phyloP scores from a whole-genome alignment of 345 rosid species.

The Noccaea bulbosa region DNA sequence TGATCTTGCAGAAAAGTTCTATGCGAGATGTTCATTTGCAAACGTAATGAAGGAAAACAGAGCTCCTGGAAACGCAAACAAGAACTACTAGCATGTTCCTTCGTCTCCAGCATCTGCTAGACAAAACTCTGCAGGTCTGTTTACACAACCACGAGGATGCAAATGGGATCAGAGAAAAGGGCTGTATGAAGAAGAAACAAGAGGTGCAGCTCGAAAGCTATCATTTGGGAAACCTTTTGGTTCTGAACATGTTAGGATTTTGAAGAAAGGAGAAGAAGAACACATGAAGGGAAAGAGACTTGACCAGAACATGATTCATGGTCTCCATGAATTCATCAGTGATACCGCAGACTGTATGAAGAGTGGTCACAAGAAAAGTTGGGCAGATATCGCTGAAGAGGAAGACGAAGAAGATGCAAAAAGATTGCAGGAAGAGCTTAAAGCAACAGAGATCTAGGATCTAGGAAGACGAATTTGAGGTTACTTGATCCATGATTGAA shows the following conservation, averaged over 20 bases:
- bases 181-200: conserved; percentile 27
- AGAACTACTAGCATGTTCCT: conserved; percentile 18
- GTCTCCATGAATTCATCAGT: conserved; percentile 37
- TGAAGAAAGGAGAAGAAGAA: conserved; percentile 27
- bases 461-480: no score
- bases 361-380: conserved; percentile 56
- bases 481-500: no score
- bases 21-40: conserved; percentile 38
- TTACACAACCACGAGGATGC: conserved; percentile 46
- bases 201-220: conserved; percentile 43
- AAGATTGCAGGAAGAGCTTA: conserved; percentile 1
- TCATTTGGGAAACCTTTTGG: conserved; percentile 35
- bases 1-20: conserved; percentile 21
- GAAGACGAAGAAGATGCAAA: conserved; percentile 49
- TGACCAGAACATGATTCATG: conserved; percentile 42
- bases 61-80: conserved; percentile 24
- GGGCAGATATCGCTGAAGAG: conserved; percentile 88
- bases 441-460: not conserved
- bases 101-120: conserved; percentile 37
- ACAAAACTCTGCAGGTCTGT: conserved; percentile 43
- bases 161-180: conserved; percentile 31
- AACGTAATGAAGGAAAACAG: conserved; percentile 39
- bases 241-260: conserved; percentile 1
- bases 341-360: conserved; percentile 28
- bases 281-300: conserved; percentile 34